Base-by-base conservation (phyloP, 176 grass and related monocot species). In the Zoysia pacifica region DNA sequence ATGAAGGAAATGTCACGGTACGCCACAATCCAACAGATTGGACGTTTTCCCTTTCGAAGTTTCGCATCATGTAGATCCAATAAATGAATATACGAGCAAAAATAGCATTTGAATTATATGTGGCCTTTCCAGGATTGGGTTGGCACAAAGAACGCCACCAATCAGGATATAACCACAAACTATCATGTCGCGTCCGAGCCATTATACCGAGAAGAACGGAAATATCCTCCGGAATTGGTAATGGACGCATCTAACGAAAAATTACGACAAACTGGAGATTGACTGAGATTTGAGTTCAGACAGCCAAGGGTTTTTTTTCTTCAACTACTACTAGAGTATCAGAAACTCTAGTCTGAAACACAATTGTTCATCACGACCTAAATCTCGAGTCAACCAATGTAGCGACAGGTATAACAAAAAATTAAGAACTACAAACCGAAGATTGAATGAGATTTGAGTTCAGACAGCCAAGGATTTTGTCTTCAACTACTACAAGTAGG, bases 151-250 rank as follows among this genome's bases (percentile, higher is more conserved):
- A 73, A 80, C 66, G 79, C 90, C 90, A 89, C 62, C 70, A 66
- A 92, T 92, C 90, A 92, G 90, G 90, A 92, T 91, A 90, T 88
- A 64, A 91, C 89, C 85, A 88, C 90, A 86, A 18, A 75, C 19
- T 85, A 64, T 11, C 7, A 9, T 92, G 44, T 92, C 2, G 90
- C 90, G 80, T 8, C 90, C 80, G 51, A 86, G 90, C 90, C 86
- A 92, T 92, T 89, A 89, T 48, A 83, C 90, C 90, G 48, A 5
- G 71, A 89, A 76, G 76, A 92, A 92, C 86, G 0, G 28, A 83
- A 50, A 51, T 9, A 69, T 89, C 86, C 86, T 65, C 80, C 86
- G 9, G 90, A 86, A 89, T 86, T 81, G 90, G 90, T 92, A 92
- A 92, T 89, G 90, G 80, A 69, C 75, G 83, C 86, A 60, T 49